Evolutionary conservation across 345 rosid species (phyloP).

Genomic region (Draba incana): DNA sequence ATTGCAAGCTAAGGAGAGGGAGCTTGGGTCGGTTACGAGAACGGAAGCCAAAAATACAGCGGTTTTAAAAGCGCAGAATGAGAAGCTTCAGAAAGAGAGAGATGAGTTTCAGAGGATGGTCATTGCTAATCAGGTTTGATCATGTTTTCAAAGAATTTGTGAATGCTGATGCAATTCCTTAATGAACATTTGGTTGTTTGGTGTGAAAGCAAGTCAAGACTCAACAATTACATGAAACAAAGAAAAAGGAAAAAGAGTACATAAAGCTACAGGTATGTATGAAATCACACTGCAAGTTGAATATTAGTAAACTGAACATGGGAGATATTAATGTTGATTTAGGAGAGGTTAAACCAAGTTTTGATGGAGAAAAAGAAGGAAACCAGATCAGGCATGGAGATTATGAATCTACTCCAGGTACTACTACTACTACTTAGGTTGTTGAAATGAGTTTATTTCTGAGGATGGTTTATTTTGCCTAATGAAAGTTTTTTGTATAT

Average conservation of each 20-base stretch:
- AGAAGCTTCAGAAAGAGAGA: constrained; percentile 89
- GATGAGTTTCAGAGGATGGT: constrained; percentile 99
- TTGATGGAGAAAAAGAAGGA: constrained; percentile 99
- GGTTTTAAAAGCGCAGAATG: constrained; percentile 81
- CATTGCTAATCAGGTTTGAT: constrained; percentile 84
- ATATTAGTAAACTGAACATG: background rate
- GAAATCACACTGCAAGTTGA: constrained; percentile 2
- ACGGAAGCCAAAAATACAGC: constrained; percentile 90
- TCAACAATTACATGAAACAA: constrained; percentile 95
- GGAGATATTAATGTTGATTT: constrained; percentile 10
- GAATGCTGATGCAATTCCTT: background rate
- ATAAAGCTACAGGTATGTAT: constrained; percentile 81
- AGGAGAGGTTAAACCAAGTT: constrained; percentile 97
- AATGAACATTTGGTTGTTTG: constrained; percentile 31
- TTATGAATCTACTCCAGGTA: constrained; percentile 98
- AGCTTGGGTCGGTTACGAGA: constrained; percentile 87
- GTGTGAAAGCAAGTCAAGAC: constrained; percentile 86
- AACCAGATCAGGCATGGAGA: constrained; percentile 97
- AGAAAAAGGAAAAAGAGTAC: constrained; percentile 97
- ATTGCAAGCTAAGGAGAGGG: constrained; percentile 85
- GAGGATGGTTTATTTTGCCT: background rate
- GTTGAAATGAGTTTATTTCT: background rate
- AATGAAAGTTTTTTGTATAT: constrained; percentile 24
- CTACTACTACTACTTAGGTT: constrained; percentile 2
- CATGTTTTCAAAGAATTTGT: background rate